Evolutionary conservation across 441 rosid genomes (phyloP).

Genomic region (Populus hybrid): DNA sequence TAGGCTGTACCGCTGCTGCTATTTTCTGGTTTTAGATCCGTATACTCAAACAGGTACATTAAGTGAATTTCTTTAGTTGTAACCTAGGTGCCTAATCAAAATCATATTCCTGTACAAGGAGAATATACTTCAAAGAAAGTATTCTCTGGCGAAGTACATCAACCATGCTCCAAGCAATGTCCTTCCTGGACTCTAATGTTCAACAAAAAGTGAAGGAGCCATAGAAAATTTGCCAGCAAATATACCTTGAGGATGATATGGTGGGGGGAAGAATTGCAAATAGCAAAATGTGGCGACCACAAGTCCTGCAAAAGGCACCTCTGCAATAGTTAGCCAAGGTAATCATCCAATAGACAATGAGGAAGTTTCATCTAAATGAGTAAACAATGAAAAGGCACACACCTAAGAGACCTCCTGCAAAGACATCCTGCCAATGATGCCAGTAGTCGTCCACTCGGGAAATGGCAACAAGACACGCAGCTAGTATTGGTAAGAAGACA

Average conservation of each 20-base stretch:
- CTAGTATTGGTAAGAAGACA: constrained; percentile 60
- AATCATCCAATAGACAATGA: neutral
- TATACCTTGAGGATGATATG: constrained; percentile 59
- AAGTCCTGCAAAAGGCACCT: constrained; percentile 43
- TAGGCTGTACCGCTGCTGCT: neutral
- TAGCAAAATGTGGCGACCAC: constrained; percentile 59
- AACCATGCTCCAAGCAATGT: neutral
- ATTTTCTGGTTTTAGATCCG: neutral
- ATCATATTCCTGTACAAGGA: neutral
- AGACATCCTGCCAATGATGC: constrained; percentile 99
- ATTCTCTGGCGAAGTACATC: neutral
- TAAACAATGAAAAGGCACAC: constrained; percentile 7
- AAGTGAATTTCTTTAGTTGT: neutral
- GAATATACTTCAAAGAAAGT: neutral
- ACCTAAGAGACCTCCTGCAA: constrained; percentile 88
- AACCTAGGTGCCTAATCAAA: neutral
- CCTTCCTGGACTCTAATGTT: neutral
- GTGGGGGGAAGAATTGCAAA: constrained; percentile 83
- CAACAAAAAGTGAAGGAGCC: neutral
- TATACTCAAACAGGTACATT: neutral
- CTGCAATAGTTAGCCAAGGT: neutral
- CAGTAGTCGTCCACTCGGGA: constrained; percentile 96
- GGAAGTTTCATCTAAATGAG: neutral
- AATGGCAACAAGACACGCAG: constrained; percentile 71
- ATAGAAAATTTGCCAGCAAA: neutral